Base-by-base conservation (phyloP, 1,284 basidiomycete species). In the Cystobasidiaceae sp. region DNA sequence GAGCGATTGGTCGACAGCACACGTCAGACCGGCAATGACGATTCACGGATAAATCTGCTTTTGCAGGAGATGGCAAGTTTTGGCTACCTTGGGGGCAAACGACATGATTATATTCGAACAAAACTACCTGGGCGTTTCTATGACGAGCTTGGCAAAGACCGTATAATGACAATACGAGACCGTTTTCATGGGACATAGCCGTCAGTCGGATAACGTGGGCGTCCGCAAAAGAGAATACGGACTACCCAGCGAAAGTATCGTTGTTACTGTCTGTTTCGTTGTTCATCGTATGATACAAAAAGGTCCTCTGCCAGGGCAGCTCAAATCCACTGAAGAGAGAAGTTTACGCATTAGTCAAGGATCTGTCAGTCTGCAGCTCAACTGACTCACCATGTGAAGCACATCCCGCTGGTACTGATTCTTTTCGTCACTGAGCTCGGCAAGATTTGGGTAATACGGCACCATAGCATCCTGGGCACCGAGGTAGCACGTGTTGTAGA, bases 401-500 rank as follows among this genome's bases (percentile, higher is more conserved):
- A 67, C 55, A 33, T 67, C 66, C 15, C 66, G 50, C 44, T 70
- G 68, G 67, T 73, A 73, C 32, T 66, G 48, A 45, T 73, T 73
- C 19, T 70, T 69, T 43, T 72, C 72, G 63, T 71, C 72, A n/a
- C 50, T 54, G 4, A 72, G 63, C 15, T 71, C 68, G 4, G 39
- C 52, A 15, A 71, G 49, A 6, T 64, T 55, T 19, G 66, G 69
- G 44, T 68, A 69, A 51, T 58, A 68, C 0, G 67, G 66, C 25
- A 72, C 71, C 58, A 73, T 67, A 1, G 73, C 71, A 54, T 73
- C 73, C 44, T 74, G 73, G 4, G 73, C 67, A 21, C 72, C 71
- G 49, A 74, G 67, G 59, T 73, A 74, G 33, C 72, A 63, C 33
- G 70, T 44, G 50, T 77, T 77, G 80, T 96, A 97, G 70, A 93